Conservation (phyloP, 352 stramenopile species). For the Phytophthora aleatoria region DNA sequence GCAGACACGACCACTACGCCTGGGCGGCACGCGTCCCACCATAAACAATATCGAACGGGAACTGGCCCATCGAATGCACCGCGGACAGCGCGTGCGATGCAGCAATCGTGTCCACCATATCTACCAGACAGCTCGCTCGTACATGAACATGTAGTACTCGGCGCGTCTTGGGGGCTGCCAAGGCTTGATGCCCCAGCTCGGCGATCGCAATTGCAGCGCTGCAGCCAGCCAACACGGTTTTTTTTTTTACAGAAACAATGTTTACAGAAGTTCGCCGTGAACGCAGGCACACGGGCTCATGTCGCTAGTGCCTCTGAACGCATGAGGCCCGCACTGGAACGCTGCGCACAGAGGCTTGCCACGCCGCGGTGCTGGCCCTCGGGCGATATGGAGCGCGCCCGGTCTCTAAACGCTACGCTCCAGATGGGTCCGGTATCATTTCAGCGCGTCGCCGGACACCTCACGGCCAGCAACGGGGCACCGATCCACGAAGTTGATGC, state of each 20-base stretch:
- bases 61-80: background rate
- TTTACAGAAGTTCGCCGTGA: no score
- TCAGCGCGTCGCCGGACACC: slow-evolving; percentile 22
- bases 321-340: slow-evolving; percentile 20
- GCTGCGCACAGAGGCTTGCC: slow-evolving; percentile 18
- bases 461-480: slow-evolving; percentile 15
- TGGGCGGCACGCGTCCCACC: slow-evolving; percentile 13
- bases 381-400: background rate
- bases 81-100: slow-evolving; percentile 1
- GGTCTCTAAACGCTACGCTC: slow-evolving; percentile 19
- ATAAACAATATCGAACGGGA: slow-evolving; percentile 33
- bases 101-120: slow-evolving; percentile 12
- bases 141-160: background rate
- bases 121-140: background rate
- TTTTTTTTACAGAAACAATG: no score
- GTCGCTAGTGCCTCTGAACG: slow-evolving; percentile 13
- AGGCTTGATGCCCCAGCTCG: background rate
- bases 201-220: background rate
- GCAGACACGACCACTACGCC: slow-evolving; percentile 7
- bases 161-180: no score
- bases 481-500: slow-evolving; percentile 16
- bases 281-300: slow-evolving; percentile 3
- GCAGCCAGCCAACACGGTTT: background rate
- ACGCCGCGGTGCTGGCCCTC: background rate
- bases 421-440: slow-evolving; percentile 40